Percentiles rank a stretch among this genome's conserved stretches.
phyloP scores from a whole-genome alignment of 768 basidiomycete species.

The Pulveroboletus ravenelii region DNA sequence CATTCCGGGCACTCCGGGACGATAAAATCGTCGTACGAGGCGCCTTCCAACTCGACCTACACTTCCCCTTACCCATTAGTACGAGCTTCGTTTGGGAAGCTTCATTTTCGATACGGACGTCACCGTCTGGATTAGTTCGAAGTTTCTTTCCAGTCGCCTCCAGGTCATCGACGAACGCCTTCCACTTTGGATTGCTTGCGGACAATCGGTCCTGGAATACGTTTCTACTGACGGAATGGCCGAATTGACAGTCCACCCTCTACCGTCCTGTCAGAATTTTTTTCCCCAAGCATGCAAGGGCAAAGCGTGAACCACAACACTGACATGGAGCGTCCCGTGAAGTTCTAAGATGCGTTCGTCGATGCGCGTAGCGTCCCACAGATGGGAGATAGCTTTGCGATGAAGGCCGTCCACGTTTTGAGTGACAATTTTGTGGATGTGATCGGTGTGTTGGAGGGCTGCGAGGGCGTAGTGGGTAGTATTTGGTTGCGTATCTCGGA shows the following conservation, averaged over 20 bases:
- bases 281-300: background rate
- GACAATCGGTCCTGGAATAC: constrained; percentile 74
- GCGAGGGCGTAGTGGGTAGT: constrained; percentile 86
- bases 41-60: constrained; percentile 77
- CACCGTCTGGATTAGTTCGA: constrained; percentile 90
- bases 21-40: constrained; percentile 70
- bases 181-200: constrained; percentile 74
- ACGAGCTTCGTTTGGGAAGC: background rate
- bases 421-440: constrained; percentile 66
- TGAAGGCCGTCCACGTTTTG: constrained; percentile 96
- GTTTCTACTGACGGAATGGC: constrained; percentile 63
- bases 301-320: constrained; percentile 10
- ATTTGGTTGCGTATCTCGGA: constrained; percentile 80
- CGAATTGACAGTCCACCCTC: constrained; percentile 73
- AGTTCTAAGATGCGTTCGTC: constrained; percentile 64
- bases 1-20: constrained; percentile 78
- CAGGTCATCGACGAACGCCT: constrained; percentile 58
- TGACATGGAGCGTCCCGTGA: constrained; percentile 83
- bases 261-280: constrained; percentile 11
- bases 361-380: constrained; percentile 36
- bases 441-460: constrained; percentile 67
- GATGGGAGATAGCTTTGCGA: constrained; percentile 61
- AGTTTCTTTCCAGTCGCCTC: constrained; percentile 53
- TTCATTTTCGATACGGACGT: constrained; percentile 46
- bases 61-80: background rate